phyloP scores from a whole-genome alignment of 2,329 filamentous ascomycete species.

The Diaporthe sp. region DNA sequence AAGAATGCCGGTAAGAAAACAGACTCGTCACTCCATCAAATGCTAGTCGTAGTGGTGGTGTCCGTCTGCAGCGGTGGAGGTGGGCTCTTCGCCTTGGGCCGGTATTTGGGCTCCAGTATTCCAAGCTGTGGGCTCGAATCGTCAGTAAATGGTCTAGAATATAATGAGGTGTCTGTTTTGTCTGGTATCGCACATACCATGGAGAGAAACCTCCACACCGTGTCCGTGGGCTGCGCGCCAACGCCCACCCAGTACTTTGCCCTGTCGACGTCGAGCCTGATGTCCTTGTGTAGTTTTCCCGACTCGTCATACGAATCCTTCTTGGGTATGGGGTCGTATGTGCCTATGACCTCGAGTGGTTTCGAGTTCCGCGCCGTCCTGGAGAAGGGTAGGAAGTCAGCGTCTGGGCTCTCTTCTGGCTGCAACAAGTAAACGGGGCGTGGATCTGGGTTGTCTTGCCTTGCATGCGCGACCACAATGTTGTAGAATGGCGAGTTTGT shows the following conservation, averaged over 20 bases:
- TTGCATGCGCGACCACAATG: constrained; percentile 93
- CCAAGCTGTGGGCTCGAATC: constrained; percentile 47
- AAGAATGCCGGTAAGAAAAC: constrained; percentile 28
- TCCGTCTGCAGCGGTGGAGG: constrained; percentile 17
- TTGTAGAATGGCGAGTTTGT: constrained; percentile 95
- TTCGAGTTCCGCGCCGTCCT: constrained; percentile 89
- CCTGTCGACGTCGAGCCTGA: constrained; percentile 84
- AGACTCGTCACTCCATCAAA: constrained; percentile 7
- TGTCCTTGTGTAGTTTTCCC: constrained; percentile 88
- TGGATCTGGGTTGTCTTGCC: constrained; percentile 63
- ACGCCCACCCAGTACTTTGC: constrained; percentile 98
- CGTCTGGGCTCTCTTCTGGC: neutral
- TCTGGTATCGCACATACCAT: constrained; percentile 69
- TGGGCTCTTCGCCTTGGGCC: constrained; percentile 46
- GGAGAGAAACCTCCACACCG: constrained; percentile 86
- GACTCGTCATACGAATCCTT: constrained; percentile 70
- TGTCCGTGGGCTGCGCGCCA: constrained; percentile 92
- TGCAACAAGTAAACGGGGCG: constrained; percentile 43
- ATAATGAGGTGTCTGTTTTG: neutral
- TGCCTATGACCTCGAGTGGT: constrained; percentile 93
- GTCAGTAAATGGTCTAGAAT: constrained; percentile 24
- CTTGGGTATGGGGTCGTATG: constrained; percentile 78
- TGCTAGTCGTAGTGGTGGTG: constrained; percentile 35
- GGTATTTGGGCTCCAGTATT: constrained; percentile 55
- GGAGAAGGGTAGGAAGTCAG: constrained; percentile 19